Base-by-base conservation (phyloP, 371 early-diverging fungal species). In the Mortierella sp. region DNA sequence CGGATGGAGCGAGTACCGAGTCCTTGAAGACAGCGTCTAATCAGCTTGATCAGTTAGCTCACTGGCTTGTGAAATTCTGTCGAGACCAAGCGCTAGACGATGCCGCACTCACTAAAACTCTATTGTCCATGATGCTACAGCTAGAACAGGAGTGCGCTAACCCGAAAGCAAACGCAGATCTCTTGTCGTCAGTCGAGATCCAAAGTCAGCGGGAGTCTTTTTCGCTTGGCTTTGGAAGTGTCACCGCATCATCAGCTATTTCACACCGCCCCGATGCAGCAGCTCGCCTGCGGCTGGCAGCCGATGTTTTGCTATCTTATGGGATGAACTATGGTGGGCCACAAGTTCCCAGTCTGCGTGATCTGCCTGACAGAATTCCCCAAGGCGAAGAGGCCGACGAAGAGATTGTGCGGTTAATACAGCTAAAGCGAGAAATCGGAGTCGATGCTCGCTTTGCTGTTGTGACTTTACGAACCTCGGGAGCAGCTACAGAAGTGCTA, bases 31-130 rank as follows among this genome's bases (percentile, higher is more conserved):
- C 55, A 15, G 49, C 35, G 0, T 28, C 58, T 8, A 75, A 55
- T 23, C 71, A 75, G 3, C 60, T 80, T 32, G 75, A 75, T 40
- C 43, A 68, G 37, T 40, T 80, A 10, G 49, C 68, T 26, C 71
- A 75, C 9, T 80, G 81, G 81, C 57, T 80, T 8, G 71, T 71
- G 47, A 70, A 37, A 47, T 42, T 74, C 3, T 80, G 81, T 53
- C 68, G 75, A 17, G 81, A 80, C 28, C 72, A 75, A 47, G 71
- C 81, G 0, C 40, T 75, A 12, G 81, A 80, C 37, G 81, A 80
- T 34, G 61, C 68, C 3, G 7, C 68, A 6, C 45, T 80, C 9
- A 61, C 81, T 2, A 80, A 68, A 45, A 56, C 75, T 6, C 43
- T 80, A 17, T 23, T 80, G 31, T 71, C 75, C 5, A 67, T 75